A percentile compares a stretch with the other conserved stretches of the same genome.
phyloP scores from a whole-genome alignment of 2,329 filamentous ascomycete species.

The Colletotrichum ledebouriae region DNA sequence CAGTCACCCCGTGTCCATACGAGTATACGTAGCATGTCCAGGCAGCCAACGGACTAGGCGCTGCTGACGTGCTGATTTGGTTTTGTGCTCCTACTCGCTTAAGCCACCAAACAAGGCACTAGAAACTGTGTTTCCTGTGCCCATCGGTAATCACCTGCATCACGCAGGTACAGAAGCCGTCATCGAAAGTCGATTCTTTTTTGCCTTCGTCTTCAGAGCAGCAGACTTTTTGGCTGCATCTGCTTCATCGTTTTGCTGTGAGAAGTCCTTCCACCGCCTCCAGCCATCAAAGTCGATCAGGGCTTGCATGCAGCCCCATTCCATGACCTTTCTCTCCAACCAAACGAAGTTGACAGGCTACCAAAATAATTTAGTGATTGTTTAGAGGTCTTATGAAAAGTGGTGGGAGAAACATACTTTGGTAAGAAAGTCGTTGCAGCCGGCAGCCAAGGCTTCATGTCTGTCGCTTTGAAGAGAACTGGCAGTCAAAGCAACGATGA shows the following conservation, averaged over 20 bases:
- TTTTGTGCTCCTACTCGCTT: too few relatives aligned
- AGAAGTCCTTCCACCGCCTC: constrained; percentile 95
- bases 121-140: too few relatives aligned
- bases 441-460: constrained; percentile 93
- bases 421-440: constrained; percentile 98
- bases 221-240: constrained; percentile 58
- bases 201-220: constrained; percentile 56
- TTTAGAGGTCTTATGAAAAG: background rate
- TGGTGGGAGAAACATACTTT: constrained; percentile 72
- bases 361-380: constrained; percentile 39
- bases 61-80: too few relatives aligned
- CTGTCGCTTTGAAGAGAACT: constrained; percentile 95
- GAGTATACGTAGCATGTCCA: too few relatives aligned
- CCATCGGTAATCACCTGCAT: background rate
- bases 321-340: constrained; percentile 97
- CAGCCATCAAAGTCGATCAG: constrained; percentile 98
- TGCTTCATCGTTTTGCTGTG: constrained; percentile 59
- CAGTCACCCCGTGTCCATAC: too few relatives aligned
- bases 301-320: constrained; percentile 99
- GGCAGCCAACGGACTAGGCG: too few relatives aligned
- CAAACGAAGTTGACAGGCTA: constrained; percentile 98
- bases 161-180: constrained; percentile 43
- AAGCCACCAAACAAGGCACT: too few relatives aligned
- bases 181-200: constrained; percentile 60
- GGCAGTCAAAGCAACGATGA: constrained; percentile 96